Evolutionary conservation across 2,329 filamentous ascomycete genomes (phyloP), one percentile per base, ranked within the genome.

Genomic region (Diaporthe amygdali): DNA sequence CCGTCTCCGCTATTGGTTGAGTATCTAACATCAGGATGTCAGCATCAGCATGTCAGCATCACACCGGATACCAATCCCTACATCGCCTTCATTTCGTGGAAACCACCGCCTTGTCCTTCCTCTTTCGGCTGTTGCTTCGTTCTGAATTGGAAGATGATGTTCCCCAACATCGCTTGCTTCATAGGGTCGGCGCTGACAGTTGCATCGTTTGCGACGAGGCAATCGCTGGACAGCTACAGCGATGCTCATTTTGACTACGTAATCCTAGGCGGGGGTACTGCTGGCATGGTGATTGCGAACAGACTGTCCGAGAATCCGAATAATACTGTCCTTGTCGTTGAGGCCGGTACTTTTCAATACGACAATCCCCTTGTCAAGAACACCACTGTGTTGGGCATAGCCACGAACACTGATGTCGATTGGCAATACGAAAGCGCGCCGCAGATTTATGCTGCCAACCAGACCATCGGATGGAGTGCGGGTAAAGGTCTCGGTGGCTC

Each of bases 161-260:
- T 25, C 46, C 5, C 22, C 46, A 49, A 49, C 22, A 27, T 49
- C 46, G 46, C 46, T 27, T 49, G 46, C 46, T 49, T 49, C 46
- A 49, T 49, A 27, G 46, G 22, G 46, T 49, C 46, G 46, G 46
- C 46, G 46, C 22, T 49, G 22, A 27, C 46, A 25, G 46, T 49
- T 49, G 46, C 46, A 49, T 49, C 46, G 46, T 49, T 49, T 27
- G 46, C 46, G 46, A 49, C 46, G 46, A 49, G 46, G 46, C 46
- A 49, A 49, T 49, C 46, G 46, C 46, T 49, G 22, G 46, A 49
- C 46, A 49, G 46, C 46, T 27, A 27, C 46, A 49, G 46, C 51
- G 59, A 69, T 51, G 72, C 72, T 27, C 72, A 63, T 20, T 74
- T 68, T 55, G 55, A 61, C 32, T 61, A 61, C 32, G 32, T 61